Conservation (phyloP, 2,329 filamentous ascomycete genomes). For the Parastagonospora avenae region DNA sequence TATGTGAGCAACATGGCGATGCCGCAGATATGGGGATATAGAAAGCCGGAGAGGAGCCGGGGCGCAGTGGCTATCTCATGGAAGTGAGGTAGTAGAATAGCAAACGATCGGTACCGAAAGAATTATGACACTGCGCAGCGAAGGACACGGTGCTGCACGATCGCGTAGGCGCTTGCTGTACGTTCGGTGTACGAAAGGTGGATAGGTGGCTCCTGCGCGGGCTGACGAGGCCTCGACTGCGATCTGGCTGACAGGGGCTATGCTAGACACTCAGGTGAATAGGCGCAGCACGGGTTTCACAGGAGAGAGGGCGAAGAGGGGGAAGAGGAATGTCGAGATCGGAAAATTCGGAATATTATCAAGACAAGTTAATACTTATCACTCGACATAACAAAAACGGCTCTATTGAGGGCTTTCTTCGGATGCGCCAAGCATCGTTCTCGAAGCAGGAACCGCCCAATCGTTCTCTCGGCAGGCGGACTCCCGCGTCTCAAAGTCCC, state of each 20-base stretch:
- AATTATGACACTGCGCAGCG: neutral
- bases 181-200: constrained; percentile 16
- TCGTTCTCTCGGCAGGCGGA: constrained; percentile 16
- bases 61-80: constrained; percentile 44
- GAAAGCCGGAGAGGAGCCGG: constrained; percentile 24
- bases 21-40: constrained; percentile 14
- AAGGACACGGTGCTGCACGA: constrained; percentile 1
- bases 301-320: neutral
- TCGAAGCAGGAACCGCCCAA: constrained; percentile 20
- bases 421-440: constrained; percentile 14
- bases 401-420: constrained; percentile 13
- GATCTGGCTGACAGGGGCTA: constrained; percentile 9
- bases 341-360: neutral
- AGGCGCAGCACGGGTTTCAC: constrained; percentile 11
- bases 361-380: too few species aligned
- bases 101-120: neutral
- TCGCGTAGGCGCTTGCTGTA: constrained; percentile 9
- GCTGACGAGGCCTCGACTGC: constrained; percentile 32
- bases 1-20: constrained; percentile 33
- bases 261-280: constrained; percentile 1
- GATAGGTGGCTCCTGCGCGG: constrained; percentile 34
- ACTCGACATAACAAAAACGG: neutral
- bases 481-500: constrained; percentile 32
- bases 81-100: constrained; percentile 5
- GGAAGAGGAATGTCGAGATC: neutral